These are phyloP conservation scores for Lachancea lanzarotensis DNA, from an alignment of 805 yeast species.

Conservation along the genomic window DNA sequence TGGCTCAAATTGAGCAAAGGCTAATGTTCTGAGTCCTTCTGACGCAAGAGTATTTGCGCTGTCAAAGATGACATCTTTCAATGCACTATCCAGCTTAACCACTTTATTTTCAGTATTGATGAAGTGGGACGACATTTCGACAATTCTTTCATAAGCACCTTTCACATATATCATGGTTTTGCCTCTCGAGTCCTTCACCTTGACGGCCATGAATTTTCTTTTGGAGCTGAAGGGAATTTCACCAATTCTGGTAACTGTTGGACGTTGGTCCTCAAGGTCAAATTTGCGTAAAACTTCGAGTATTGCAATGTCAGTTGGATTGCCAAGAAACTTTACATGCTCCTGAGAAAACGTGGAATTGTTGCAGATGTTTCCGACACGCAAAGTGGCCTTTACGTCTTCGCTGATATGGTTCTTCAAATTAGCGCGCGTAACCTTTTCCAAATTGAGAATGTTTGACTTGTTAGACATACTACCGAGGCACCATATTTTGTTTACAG, in stretches of 20 bases:
- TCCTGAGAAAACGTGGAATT: constrained; percentile 66
- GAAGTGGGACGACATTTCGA: constrained; percentile 55
- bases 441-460: constrained; percentile 36
- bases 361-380: constrained; percentile 68
- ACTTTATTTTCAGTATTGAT: constrained; percentile 51
- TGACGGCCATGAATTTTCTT: constrained; percentile 88
- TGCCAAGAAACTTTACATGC: constrained; percentile 70
- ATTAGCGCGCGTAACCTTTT: constrained; percentile 38
- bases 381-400: constrained; percentile 51
- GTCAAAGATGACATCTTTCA: constrained; percentile 41
- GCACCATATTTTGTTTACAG: constrained; percentile 79
- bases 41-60: constrained; percentile 63
- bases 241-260: constrained; percentile 45
- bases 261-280: constrained; percentile 65
- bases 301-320: constrained; percentile 92
- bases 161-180: constrained; percentile 63
- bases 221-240: constrained; percentile 83
- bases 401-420: constrained; percentile 40
- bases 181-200: constrained; percentile 46
- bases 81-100: constrained; percentile 50
- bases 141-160: constrained; percentile 82
- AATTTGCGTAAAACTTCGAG: constrained; percentile 67
- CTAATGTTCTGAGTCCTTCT: constrained; percentile 82
- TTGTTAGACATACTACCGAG: constrained; percentile 46
- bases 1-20: constrained; percentile 55